Percentiles rank a stretch among this genome's conserved stretches.
Evolutionary conservation across 179 eudicot species (phyloP).

Genomic region (Dionaea muscipula): DNA sequence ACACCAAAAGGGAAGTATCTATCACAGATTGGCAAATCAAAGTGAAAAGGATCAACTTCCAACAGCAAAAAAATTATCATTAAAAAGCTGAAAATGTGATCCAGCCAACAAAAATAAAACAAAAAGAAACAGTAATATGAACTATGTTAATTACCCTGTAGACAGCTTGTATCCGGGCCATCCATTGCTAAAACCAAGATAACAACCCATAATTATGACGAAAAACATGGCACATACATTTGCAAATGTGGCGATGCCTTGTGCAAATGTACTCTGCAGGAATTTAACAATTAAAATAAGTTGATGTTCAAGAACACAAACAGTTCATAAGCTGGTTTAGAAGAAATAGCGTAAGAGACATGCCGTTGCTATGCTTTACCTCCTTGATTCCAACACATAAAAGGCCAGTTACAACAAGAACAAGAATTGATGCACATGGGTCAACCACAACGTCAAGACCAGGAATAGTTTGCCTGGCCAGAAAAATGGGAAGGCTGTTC

Average conservation of each 20-base stretch:
- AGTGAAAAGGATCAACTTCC: not conserved
- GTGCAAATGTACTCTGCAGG: conserved; percentile 62
- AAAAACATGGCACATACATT: conserved; percentile 84
- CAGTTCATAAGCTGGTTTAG: not conserved
- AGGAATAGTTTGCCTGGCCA: conserved; percentile 66
- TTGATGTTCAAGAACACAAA: conserved; percentile 2
- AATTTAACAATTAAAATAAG: conserved; percentile 5
- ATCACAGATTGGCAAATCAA: not conserved
- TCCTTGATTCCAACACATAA: conserved; percentile 87
- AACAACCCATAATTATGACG: conserved; percentile 74
- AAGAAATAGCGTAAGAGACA: not conserved
- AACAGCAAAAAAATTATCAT: not conserved
- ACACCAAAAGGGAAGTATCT: conserved; percentile 77
- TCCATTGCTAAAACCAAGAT: conserved; percentile 67
- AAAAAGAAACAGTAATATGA: too few species aligned
- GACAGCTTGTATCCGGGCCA: conserved; percentile 89
- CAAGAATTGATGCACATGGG: conserved; percentile 79
- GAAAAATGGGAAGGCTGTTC: conserved; percentile 60
- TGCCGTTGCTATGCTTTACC: conserved; percentile 19
- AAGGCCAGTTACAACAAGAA: conserved; percentile 61
- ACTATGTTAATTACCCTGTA: conserved; percentile 40
- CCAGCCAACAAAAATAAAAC: too few species aligned
- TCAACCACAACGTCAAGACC: conserved; percentile 60
- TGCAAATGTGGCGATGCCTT: conserved; percentile 60
- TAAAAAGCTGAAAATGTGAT: not conserved